phyloP scores from a whole-genome alignment of 75 land plant genomes.

The Pinus albicaulis region DNA sequence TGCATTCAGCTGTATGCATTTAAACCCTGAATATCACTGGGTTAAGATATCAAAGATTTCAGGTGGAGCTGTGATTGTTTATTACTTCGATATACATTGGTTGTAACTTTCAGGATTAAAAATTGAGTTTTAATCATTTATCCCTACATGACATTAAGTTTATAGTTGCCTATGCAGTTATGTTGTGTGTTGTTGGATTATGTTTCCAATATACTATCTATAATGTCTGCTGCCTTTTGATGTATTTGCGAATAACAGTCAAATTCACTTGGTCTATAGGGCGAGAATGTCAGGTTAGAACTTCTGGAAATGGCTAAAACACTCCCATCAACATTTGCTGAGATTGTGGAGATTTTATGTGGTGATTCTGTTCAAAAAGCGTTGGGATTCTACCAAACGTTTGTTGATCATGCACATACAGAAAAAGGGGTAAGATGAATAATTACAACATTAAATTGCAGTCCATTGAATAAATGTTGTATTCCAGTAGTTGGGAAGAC shows the following conservation, averaged over 20 bases:
- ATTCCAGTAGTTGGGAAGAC: constrained; percentile 9
- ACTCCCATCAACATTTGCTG: constrained; percentile 68
- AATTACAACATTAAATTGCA: neutral
- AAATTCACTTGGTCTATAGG: constrained; percentile 45
- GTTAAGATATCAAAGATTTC: neutral
- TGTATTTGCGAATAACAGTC: neutral
- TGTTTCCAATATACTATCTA: neutral
- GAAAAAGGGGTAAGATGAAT: constrained; percentile 53
- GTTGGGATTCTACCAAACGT: constrained; percentile 72
- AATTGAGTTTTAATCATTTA: neutral
- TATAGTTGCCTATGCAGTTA: neutral
- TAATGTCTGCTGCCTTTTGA: neutral
- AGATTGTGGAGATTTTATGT: constrained; percentile 59
- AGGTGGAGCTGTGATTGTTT: neutral
- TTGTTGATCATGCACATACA: constrained; percentile 69
- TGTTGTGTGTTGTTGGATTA: neutral
- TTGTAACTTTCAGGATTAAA: too few species aligned
- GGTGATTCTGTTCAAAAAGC: constrained; percentile 48
- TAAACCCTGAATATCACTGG: neutral
- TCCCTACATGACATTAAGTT: neutral
- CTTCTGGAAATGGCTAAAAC: constrained; percentile 71
- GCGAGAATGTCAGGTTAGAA: constrained; percentile 70
- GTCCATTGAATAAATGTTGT: constrained; percentile 21
- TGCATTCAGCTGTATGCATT: neutral
- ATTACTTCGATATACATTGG: neutral